A percentile compares a stretch with the other conserved stretches of the same genome.
Evolutionary conservation across 495 filamentous ascomycete species (phyloP).

Genomic region (Penicillium canescens): DNA sequence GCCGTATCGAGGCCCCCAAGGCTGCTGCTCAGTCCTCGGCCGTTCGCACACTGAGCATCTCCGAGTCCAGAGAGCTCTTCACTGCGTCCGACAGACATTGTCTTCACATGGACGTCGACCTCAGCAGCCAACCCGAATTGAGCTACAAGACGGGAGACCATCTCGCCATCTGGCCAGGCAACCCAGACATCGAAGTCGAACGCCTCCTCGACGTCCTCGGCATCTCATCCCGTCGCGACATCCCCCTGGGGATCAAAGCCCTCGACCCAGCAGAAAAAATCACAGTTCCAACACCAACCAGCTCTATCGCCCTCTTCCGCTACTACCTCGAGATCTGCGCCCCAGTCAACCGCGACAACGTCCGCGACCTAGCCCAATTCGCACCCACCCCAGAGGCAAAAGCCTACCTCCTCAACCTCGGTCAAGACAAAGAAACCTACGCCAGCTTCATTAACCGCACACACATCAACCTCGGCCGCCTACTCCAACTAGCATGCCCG

Average conservation of each 20-base stretch:
- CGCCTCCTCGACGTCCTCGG: conserved; percentile 39
- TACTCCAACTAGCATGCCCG: conserved; percentile 31
- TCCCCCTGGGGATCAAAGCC: conserved; percentile 32
- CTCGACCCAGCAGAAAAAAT: conserved; percentile 35
- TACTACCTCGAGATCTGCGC: conserved; percentile 54
- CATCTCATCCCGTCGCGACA: conserved; percentile 22
- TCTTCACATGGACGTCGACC: conserved; percentile 52
- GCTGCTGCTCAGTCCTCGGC: conserved; percentile 26
- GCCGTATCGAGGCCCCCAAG: conserved; percentile 21
- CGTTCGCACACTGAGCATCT: conserved; percentile 33
- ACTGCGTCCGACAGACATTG: conserved; percentile 39
- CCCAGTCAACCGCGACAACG: conserved; percentile 43
- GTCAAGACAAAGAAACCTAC: conserved; percentile 36
- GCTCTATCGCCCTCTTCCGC: conserved; percentile 37
- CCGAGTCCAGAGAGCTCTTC: conserved; percentile 40
- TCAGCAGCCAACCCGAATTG: conserved; percentile 47
- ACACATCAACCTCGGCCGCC: conserved; percentile 42
- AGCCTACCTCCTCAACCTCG: conserved; percentile 29
- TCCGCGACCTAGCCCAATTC: conserved; percentile 44
- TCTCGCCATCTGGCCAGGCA: conserved; percentile 69
- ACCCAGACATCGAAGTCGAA: conserved; percentile 54
- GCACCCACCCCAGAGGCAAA: conserved; percentile 41
- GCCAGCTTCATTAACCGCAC: conserved; percentile 29
- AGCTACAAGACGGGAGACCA: conserved; percentile 75
- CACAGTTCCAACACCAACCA: conserved; percentile 46